Evolutionary conservation across 176 grass and related monocot genomes (phyloP), one percentile per base, ranked within the genome.

Genomic region (Chrysopogon serrulatus): DNA sequence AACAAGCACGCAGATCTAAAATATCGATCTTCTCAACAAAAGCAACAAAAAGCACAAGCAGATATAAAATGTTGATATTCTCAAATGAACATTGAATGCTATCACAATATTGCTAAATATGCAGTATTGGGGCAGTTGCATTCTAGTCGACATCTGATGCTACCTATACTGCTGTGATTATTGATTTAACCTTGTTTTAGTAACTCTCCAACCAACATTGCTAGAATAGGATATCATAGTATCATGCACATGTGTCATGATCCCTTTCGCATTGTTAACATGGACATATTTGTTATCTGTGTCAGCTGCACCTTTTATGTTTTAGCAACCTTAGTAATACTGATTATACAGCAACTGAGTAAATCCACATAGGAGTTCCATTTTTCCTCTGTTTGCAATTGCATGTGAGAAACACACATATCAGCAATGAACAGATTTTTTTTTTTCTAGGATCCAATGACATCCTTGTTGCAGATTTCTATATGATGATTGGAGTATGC

Each of bases 401-500:
- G 26, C 27, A 65, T 48, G 0, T 0, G 43, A 3, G 43, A 43
- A 44, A 43, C 42, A 6, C 42, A 43, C 42, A 43, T 43, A 43
- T 43, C 42, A 13, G 42, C 42, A 43, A 43, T 13, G 11, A 43
- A 43, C 42, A 4, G 36, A 41, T 8, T 14, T 43, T 43, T 12
- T 56, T 43, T 17, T 84, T 57, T 68, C 11, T 79, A 2, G 84
- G 33, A 16, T 51, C 9, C 1, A 30, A 69, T 11, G 18, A 34
- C 65, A 15, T 67, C 1, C 34, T 40, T 74, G 69, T 62, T 62
- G 43, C 89, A 98, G 95, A 86, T 98, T 98, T 79, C 65, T 82
- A 67, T 98, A 98, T 33, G 76, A 98, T 15, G 89, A 95, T 42
- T 98, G 91, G 95, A 88, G 66, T 19, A 73, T 98, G 90, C 91